Evolutionary conservation across 2,329 filamentous ascomycete species (phyloP).

Genomic region (Exophiala viscosa): DNA sequence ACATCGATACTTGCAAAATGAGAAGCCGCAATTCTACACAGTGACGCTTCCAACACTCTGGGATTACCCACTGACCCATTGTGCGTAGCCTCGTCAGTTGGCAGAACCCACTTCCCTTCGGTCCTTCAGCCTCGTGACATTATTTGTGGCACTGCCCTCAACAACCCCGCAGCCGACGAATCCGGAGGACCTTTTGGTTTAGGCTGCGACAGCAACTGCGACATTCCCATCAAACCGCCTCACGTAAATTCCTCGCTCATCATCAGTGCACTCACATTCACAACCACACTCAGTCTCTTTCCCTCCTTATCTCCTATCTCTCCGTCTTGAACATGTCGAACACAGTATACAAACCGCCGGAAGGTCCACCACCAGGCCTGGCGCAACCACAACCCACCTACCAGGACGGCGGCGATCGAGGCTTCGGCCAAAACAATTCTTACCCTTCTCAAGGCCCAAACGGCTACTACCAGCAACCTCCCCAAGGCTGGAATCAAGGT

Average conservation of each 20-base stretch:
- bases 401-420: conserved; percentile 25
- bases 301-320: not conserved
- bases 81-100: no score
- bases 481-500: conserved; percentile 19
- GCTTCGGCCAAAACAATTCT: conserved; percentile 11
- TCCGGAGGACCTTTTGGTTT: not conserved
- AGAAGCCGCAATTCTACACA: no score
- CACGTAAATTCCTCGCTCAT: not conserved
- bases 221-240: not conserved
- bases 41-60: no score
- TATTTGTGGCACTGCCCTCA: not conserved
- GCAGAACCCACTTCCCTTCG: not conserved
- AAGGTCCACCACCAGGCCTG: conserved; percentile 18
- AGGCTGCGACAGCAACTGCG: not conserved
- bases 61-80: no score
- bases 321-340: conserved; percentile 4
- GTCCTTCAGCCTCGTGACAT: not conserved
- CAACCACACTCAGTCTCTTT: not conserved
- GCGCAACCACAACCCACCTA: conserved; percentile 20
- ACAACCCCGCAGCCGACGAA: not conserved
- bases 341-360: conserved; percentile 20
- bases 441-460: conserved; percentile 19
- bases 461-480: conserved; percentile 18
- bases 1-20: no score
- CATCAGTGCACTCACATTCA: not conserved